Percentiles rank a stretch among this genome's conserved stretches.
phyloP scores from a whole-genome alignment of 108 stramenopile genomes.

The Skeletonema marinoi region DNA sequence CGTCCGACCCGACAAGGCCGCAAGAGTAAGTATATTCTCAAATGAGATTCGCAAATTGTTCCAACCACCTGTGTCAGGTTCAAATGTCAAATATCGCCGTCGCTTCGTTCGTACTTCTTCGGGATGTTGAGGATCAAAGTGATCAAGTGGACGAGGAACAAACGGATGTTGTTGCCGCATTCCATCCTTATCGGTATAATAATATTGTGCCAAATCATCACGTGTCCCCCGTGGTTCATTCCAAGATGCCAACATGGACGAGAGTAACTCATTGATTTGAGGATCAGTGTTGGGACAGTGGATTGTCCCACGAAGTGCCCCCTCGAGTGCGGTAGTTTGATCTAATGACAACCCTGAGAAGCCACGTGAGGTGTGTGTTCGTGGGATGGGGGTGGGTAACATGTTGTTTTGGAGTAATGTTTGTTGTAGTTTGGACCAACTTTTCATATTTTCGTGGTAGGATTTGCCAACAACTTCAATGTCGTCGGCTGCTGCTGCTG shows the following conservation, averaged over 20 bases:
- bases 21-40: constrained; percentile 80
- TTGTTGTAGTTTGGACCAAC: constrained; percentile 26
- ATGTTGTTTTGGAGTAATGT: constrained; percentile 22
- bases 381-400: constrained; percentile 32
- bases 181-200: constrained; percentile 28
- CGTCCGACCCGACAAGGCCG: constrained; percentile 78
- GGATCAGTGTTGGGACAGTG: constrained; percentile 30
- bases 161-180: constrained; percentile 27
- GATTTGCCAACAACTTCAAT: background rate
- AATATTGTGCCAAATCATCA: constrained; percentile 48
- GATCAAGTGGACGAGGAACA: constrained; percentile 20
- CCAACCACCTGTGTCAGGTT: constrained; percentile 80
- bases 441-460: background rate
- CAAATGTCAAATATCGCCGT: constrained; percentile 64
- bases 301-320: constrained; percentile 55
- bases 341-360: constrained; percentile 61
- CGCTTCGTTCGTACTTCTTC: background rate
- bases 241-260: constrained; percentile 70
- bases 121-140: background rate
- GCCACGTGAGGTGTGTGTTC: constrained; percentile 55
- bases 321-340: constrained; percentile 63
- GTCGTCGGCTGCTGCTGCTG: background rate
- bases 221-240: constrained; percentile 68
- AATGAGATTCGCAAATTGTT: constrained; percentile 83
- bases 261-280: constrained; percentile 16